These are phyloP conservation scores for Echinosphaeria canescens DNA, from an alignment of 2,329 filamentous ascomycete species.

Conservation along the genomic window DNA sequence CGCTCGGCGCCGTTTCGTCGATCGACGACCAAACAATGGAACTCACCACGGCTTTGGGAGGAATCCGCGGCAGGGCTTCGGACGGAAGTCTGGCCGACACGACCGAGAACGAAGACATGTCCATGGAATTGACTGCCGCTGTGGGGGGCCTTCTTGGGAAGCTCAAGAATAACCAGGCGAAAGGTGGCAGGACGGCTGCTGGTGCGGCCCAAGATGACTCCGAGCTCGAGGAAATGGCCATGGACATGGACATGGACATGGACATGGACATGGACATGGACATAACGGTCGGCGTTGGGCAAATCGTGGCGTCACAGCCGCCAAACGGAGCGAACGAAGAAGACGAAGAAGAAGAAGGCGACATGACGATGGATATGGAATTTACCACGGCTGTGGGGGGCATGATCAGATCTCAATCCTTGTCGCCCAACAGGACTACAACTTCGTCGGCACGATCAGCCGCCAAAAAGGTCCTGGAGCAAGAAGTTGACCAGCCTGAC, in stretches of 20 bases:
- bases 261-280: conserved; percentile 38
- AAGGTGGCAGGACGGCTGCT: too few relatives aligned
- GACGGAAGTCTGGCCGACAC: conserved; percentile 13
- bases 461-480: conserved; percentile 35
- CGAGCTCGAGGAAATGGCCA: conserved; percentile 13
- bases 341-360: conserved; percentile 11
- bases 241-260: too few relatives aligned
- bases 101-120: conserved; percentile 44
- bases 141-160: conserved; percentile 36
- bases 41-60: conserved; percentile 57
- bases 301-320: too few relatives aligned
- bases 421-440: too few relatives aligned
- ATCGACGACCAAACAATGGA: conserved; percentile 62
- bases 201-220: conserved; percentile 5
- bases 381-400: conserved; percentile 41
- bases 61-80: conserved; percentile 25
- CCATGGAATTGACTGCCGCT: conserved; percentile 56
- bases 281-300: conserved; percentile 34
- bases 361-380: conserved; percentile 39
- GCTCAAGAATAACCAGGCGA: too few relatives aligned
- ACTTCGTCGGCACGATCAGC: conserved; percentile 15
- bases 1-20: conserved; percentile 15
- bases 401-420: conserved; percentile 29
- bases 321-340: conserved; percentile 8
- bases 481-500: conserved; percentile 28